Evolutionary conservation across 2,329 filamentous ascomycete genomes (phyloP).

Genomic region (Sclerotinia trifoliorum): DNA sequence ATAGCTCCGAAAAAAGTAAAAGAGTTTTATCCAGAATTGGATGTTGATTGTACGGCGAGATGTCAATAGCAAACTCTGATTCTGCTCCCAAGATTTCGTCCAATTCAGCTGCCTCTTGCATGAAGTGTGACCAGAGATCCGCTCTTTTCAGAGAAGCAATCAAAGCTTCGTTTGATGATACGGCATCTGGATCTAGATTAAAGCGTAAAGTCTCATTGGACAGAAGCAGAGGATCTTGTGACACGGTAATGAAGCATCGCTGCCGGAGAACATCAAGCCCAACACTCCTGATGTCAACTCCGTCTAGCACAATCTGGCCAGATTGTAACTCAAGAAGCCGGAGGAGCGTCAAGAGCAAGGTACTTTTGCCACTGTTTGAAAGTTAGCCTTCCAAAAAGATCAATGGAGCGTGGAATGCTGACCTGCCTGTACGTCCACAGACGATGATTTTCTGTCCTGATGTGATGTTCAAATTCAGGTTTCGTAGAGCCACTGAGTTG

Average conservation of each 20-base stretch:
- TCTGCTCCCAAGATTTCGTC: not conserved
- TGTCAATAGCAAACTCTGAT: not conserved
- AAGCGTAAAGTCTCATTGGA: slow-evolving; percentile 11
- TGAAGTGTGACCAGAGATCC: slow-evolving; percentile 10
- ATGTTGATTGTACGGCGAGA: not conserved
- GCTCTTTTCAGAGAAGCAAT: not conserved
- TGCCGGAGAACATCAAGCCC: slow-evolving; percentile 2
- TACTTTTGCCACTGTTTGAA: slow-evolving; percentile 14
- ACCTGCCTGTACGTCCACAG: slow-evolving; percentile 54
- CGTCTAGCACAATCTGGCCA: slow-evolving; percentile 1
- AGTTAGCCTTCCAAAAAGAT: not conserved
- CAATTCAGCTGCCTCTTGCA: not conserved
- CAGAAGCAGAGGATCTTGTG: slow-evolving; percentile 15
- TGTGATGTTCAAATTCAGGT: slow-evolving; percentile 47
- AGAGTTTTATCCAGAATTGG: slow-evolving; percentile 2
- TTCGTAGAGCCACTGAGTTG: slow-evolving; percentile 20
- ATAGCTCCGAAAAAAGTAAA: not conserved
- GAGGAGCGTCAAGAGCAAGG: slow-evolving; percentile 16
- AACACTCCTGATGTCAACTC: slow-evolving; percentile 7
- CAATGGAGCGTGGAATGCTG: not conserved
- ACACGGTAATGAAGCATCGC: slow-evolving; percentile 15
- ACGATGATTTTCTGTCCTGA: slow-evolving; percentile 52
- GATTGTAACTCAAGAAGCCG: slow-evolving; percentile 10
- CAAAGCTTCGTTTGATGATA: not conserved
- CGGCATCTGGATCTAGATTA: slow-evolving; percentile 10